Percentiles rank a stretch among this genome's conserved stretches.
These are phyloP conservation scores for Jatropha curcas DNA, from an alignment of 345 rosid genomes.

Conservation along the genomic window DNA sequence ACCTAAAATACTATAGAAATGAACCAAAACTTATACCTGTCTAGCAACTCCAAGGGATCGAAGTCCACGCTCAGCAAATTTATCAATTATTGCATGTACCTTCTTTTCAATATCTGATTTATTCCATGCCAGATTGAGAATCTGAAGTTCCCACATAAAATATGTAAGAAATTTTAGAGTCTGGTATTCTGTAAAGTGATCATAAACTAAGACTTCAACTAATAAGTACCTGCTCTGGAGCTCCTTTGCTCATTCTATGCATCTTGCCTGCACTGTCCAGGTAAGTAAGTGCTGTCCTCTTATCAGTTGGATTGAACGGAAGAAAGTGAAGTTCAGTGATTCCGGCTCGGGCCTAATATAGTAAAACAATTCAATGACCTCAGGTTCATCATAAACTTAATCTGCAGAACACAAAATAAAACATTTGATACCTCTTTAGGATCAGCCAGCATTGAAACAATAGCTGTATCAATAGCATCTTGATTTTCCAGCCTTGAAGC, in stretches of 20 bases:
- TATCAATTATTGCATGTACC: conserved; percentile 59
- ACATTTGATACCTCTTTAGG: conserved; percentile 67
- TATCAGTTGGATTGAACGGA: conserved; percentile 93
- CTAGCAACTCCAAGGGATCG: conserved; percentile 86
- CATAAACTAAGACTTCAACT: background rate
- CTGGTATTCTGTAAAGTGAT: background rate
- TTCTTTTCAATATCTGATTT: conserved; percentile 41
- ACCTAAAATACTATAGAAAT: background rate
- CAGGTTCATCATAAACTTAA: conserved; percentile 3
- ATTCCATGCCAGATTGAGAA: conserved; percentile 54
- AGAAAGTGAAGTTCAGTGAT: conserved; percentile 90
- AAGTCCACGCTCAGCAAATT: conserved; percentile 81
- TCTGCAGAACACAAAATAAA: background rate
- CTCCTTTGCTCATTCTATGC: conserved; percentile 97
- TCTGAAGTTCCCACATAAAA: conserved; percentile 28
- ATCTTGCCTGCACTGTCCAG: conserved; percentile 59
- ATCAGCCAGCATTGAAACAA: conserved; percentile 81
- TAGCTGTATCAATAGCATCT: conserved; percentile 89
- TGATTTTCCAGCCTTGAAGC: conserved; percentile 93
- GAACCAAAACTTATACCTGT: conserved; percentile 44
- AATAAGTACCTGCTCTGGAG: conserved; percentile 85
- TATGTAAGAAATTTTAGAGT: background rate
- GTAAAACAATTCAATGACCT: conserved; percentile 12
- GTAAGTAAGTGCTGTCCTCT: conserved; percentile 88
- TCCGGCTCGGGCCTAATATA: conserved; percentile 76